Percentiles rank a stretch among this genome's conserved stretches.
These are phyloP conservation scores for Dendrobium chrysotoxum DNA, from an alignment of 106 monocot species.

Conservation along the genomic window DNA sequence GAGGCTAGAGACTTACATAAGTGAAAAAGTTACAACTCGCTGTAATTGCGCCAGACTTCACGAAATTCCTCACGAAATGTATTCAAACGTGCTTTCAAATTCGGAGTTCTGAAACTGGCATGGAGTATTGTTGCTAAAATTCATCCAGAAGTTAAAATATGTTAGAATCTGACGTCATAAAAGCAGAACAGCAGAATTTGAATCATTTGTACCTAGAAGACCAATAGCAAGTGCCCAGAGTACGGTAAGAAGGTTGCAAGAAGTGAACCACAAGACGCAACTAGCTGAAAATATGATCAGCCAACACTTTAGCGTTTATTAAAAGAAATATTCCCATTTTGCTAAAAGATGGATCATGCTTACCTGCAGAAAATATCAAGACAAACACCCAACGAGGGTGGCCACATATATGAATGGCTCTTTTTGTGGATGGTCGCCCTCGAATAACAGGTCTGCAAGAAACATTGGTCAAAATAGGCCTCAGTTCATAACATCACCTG, in stretches of 20 bases:
- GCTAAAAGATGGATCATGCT: background rate
- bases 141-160: conserved; percentile 6
- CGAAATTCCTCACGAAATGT: conserved; percentile 99
- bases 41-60: conserved; percentile 97
- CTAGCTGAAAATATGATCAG: conserved; percentile 38
- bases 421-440: conserved; percentile 68
- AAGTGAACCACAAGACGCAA: conserved; percentile 64
- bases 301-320: background rate
- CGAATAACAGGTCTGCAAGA: conserved; percentile 78
- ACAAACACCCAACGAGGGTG: conserved; percentile 93
- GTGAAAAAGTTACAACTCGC: conserved; percentile 51
- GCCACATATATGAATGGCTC: conserved; percentile 93
- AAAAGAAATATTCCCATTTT: background rate
- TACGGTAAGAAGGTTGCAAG: conserved; percentile 61
- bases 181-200: background rate
- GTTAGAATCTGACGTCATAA: background rate
- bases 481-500: background rate
- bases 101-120: conserved; percentile 96
- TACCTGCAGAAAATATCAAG: conserved; percentile 75
- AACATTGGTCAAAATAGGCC: background rate
- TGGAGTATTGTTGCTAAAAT: conserved; percentile 66
- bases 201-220: conserved; percentile 48
- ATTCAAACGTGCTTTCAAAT: conserved; percentile 93
- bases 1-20: background rate
- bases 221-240: conserved; percentile 64